Conservation (phyloP, 2,329 filamentous ascomycete species). For the Aspergillus persii region DNA sequence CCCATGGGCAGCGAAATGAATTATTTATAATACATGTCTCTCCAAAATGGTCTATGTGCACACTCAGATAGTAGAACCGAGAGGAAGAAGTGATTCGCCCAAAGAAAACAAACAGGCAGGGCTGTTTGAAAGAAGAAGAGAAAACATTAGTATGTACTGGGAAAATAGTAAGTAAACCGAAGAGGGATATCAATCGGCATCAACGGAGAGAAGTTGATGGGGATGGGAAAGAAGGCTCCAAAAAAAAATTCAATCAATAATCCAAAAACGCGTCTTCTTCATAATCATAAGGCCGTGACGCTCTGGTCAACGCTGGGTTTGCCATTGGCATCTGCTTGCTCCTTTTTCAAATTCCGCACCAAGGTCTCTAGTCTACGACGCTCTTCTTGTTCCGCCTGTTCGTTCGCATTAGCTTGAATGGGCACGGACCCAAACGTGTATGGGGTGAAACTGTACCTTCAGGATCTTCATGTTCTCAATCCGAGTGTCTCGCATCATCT, state of each 20-base stretch:
- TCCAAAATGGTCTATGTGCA: conserved; percentile 12
- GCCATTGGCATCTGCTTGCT: conserved; percentile 33
- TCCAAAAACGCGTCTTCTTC: conserved; percentile 17
- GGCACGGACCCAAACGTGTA: neutral
- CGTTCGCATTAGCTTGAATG: conserved; percentile 16
- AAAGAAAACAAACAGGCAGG: neutral
- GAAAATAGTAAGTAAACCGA: conserved; percentile 12
- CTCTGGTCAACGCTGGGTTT: conserved; percentile 34
- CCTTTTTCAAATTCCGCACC: conserved; percentile 51
- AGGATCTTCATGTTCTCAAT: conserved; percentile 63
- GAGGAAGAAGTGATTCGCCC: conserved; percentile 2
- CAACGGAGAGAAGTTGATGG: neutral
- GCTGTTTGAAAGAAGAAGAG: conserved; percentile 1
- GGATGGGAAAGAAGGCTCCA: conserved; percentile 1
- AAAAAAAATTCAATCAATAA: conserved; percentile 12
- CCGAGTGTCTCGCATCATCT: conserved; percentile 74
- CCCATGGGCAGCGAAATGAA: neutral
- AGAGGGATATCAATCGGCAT: conserved; percentile 7
- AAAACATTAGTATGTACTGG: conserved; percentile 20
- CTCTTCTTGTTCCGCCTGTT: conserved; percentile 69
- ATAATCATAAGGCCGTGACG: conserved; percentile 36
- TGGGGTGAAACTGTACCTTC: conserved; percentile 54
- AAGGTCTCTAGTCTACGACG: conserved; percentile 64
- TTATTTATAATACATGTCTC: conserved; percentile 8
- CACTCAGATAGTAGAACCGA: conserved; percentile 7